Evolutionary conservation across 2,329 filamentous ascomycete genomes (phyloP).

Genomic region (Tolypocladium sp.): DNA sequence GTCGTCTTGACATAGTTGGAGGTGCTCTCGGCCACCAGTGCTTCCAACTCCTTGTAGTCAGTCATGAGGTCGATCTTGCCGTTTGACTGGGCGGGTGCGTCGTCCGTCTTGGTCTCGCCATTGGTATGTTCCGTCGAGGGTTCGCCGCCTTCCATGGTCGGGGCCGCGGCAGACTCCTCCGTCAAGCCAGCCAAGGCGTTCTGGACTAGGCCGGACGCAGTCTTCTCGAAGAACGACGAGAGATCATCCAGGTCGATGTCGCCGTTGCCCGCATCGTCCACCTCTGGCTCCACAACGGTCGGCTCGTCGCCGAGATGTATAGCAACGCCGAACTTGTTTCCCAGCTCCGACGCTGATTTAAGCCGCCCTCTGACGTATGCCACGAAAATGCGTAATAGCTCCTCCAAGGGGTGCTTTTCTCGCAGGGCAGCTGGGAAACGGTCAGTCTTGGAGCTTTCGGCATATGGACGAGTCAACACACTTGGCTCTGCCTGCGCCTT

Average conservation of each 20-base stretch:
- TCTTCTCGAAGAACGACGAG: slow-evolving; percentile 33
- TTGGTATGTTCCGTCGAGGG: slow-evolving; percentile 12
- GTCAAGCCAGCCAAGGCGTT: slow-evolving; percentile 28
- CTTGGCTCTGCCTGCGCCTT: slow-evolving; percentile 11
- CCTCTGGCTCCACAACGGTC: slow-evolving; percentile 1
- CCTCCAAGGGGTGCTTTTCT: slow-evolving; percentile 28
- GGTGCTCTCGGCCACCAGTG: slow-evolving; percentile 33
- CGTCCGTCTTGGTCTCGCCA: slow-evolving; percentile 14
- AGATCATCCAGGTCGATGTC: slow-evolving; percentile 30
- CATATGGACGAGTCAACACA: not conserved
- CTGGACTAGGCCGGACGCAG: slow-evolving; percentile 29
- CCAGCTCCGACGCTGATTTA: slow-evolving; percentile 21
- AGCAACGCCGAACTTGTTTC: slow-evolving; percentile 23
- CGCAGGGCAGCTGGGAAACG: slow-evolving; percentile 18
- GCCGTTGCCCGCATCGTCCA: slow-evolving; percentile 15
- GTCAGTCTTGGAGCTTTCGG: not conserved
- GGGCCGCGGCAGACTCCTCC: slow-evolving; percentile 11
- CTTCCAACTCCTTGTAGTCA: slow-evolving; percentile 33
- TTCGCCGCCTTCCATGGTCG: slow-evolving; percentile 12
- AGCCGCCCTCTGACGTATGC: slow-evolving; percentile 23
- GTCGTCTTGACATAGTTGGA: slow-evolving; percentile 35
- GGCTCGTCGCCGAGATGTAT: slow-evolving; percentile 20
- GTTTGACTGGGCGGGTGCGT: slow-evolving; percentile 14
- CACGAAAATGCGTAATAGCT: slow-evolving; percentile 25
- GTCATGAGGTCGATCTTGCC: slow-evolving; percentile 23